Percentiles rank a stretch among this genome's conserved stretches.
Conservation (phyloP, 1,284 basidiomycete species). For the Tilletia indica region DNA sequence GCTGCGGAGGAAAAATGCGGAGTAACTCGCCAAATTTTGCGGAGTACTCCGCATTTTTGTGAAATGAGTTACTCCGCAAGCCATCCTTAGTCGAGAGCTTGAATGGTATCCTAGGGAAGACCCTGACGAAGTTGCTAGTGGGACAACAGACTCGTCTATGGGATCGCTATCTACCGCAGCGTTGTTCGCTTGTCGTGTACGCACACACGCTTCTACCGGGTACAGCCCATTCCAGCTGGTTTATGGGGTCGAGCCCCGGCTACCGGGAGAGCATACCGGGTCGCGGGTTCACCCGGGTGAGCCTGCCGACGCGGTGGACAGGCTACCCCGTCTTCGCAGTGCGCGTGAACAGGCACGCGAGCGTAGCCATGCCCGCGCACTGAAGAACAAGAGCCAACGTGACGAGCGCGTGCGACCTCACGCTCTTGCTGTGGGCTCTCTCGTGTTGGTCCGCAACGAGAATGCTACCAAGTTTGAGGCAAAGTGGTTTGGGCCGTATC, state of each 20-base stretch:
- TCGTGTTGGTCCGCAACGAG: background rate
- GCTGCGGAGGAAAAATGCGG: no score
- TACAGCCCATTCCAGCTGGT: slow-evolving; percentile 16
- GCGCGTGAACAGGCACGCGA: background rate
- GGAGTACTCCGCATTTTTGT: no score
- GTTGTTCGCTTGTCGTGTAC: slow-evolving; percentile 10
- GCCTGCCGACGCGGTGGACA: background rate
- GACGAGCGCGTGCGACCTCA: background rate
- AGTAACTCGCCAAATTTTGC: no score
- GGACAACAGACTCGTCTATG: slow-evolving; percentile 17
- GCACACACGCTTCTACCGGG: slow-evolving; percentile 11
- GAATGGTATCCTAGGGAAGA: slow-evolving; percentile 21
- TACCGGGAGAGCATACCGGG: background rate
- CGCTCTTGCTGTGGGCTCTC: background rate
- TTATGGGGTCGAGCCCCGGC: slow-evolving; percentile 18
- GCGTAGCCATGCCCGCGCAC: slow-evolving; percentile 1
- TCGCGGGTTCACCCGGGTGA: background rate
- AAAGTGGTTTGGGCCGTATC: background rate
- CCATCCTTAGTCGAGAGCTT: no score
- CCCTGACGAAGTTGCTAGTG: slow-evolving; percentile 9
- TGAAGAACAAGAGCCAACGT: background rate
- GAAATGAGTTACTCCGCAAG: no score
- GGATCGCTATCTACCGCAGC: slow-evolving; percentile 17
- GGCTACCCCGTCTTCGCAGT: background rate
- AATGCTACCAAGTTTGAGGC: background rate